Conservation (phyloP, 805 yeast species). For the Kazachstania africana region DNA sequence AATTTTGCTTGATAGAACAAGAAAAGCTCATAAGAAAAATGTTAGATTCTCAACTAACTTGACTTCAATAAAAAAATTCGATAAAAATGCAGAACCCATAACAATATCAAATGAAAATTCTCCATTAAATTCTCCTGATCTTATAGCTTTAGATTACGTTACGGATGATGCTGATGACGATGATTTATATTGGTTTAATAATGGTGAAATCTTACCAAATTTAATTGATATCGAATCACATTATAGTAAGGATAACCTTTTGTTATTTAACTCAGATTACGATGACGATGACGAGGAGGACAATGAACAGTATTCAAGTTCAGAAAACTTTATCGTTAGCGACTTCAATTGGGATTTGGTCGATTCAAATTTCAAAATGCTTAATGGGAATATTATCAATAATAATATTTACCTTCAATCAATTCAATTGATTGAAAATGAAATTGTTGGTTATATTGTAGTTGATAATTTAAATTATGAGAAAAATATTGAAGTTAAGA, state of each 20-base stretch:
- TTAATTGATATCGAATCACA: slow-evolving; percentile 5
- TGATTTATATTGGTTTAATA: slow-evolving; percentile 10
- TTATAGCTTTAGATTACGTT: slow-evolving; percentile 5
- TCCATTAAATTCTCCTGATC: slow-evolving; percentile 15
- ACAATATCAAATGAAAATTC: slow-evolving; percentile 51
- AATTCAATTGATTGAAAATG: slow-evolving; percentile 3
- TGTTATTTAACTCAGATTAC: neutral
- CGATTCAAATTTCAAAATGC: no score
- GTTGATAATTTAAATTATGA: slow-evolving; percentile 26
- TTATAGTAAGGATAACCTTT: neutral
- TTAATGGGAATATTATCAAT: no score
- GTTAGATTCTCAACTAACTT: slow-evolving; percentile 54
- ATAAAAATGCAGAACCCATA: slow-evolving; percentile 47
- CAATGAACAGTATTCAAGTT: neutral
- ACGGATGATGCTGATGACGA: slow-evolving; percentile 1
- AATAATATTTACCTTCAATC: neutral
- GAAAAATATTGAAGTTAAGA: slow-evolving; percentile 24
- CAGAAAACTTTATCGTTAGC: neutral
- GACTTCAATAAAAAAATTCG: slow-evolving; percentile 53
- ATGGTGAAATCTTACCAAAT: slow-evolving; percentile 4
- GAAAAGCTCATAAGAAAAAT: slow-evolving; percentile 27
- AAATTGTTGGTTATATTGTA: slow-evolving; percentile 17
- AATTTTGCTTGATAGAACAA: neutral
- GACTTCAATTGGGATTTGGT: neutral
- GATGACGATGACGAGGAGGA: neutral